Percentiles rank a stretch among this genome's conserved stretches.
phyloP scores from a whole-genome alignment of 2,329 filamentous ascomycete genomes.

The Colletotrichum somersetense region DNA sequence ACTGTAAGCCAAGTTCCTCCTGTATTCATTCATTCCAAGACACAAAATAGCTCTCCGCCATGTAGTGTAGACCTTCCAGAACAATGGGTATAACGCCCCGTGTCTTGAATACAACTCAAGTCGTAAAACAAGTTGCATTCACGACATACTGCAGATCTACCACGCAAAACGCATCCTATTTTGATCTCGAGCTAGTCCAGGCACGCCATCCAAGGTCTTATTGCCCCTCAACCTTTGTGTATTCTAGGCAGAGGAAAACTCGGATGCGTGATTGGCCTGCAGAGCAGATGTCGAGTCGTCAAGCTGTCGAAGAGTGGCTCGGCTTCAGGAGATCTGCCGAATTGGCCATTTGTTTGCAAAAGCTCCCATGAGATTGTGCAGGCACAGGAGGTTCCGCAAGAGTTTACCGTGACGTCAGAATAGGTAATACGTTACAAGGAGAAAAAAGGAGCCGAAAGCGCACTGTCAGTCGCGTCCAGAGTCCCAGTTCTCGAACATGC shows the following conservation, averaged over 20 bases:
- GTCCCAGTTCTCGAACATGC: not conserved
- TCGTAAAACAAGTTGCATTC: not conserved
- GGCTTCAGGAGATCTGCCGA: no score
- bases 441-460: not conserved
- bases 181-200: not conserved
- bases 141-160: no score
- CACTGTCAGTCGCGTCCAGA: not conserved
- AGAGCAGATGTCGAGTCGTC: no score
- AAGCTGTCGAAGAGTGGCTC: no score
- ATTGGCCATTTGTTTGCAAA: no score
- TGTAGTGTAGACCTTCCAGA: not conserved
- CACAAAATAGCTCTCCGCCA: not conserved
- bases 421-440: not conserved
- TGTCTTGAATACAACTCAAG: not conserved
- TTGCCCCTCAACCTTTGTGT: not conserved
- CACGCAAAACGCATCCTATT: not conserved
- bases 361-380: no score
- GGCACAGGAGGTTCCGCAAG: no score
- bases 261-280: no score
- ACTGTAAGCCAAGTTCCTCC: not conserved
- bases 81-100: not conserved
- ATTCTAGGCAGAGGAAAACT: no score
- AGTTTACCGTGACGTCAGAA: no score
- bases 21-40: not conserved
- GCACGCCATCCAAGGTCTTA: not conserved